A percentile compares a stretch with the other conserved stretches of the same genome.
phyloP scores from a whole-genome alignment of 352 stramenopile genomes.

The Phytopythium chamaehyphon region DNA sequence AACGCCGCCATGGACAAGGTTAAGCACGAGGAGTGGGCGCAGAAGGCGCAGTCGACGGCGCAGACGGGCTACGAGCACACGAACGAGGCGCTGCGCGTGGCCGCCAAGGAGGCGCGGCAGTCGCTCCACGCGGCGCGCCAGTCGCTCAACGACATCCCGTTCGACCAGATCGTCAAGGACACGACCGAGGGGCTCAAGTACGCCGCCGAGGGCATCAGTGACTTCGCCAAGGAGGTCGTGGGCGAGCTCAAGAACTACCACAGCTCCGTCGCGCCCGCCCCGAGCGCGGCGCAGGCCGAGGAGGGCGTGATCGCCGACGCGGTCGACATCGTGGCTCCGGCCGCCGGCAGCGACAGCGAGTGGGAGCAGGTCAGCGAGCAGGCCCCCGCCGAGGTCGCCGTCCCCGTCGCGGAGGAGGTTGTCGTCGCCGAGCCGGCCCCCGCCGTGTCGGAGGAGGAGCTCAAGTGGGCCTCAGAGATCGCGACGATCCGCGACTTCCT shows the following conservation, averaged over 20 bases:
- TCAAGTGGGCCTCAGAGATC: constrained; percentile 75
- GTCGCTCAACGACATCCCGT: constrained; percentile 76
- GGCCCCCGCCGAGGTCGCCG: constrained; percentile 17
- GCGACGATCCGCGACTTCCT: constrained; percentile 77
- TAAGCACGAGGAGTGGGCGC: constrained; percentile 71
- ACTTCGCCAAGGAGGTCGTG: constrained; percentile 75
- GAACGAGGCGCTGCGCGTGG: constrained; percentile 58
- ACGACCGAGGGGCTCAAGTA: constrained; percentile 77
- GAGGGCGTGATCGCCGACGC: constrained; percentile 15
- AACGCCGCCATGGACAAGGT: constrained; percentile 79
- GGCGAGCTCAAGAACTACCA: constrained; percentile 66
- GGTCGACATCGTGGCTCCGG: constrained; percentile 18
- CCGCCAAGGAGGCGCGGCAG: constrained; percentile 49
- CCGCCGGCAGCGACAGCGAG: constrained; percentile 44
- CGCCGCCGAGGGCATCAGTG: constrained; percentile 61
- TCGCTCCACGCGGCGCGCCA: constrained; percentile 44
- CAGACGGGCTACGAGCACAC: constrained; percentile 53
- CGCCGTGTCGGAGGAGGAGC: constrained; percentile 53
- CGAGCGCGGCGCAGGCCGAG: constrained; percentile 22
- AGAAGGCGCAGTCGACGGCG: constrained; percentile 39
- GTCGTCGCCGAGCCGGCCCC: constrained; percentile 36
- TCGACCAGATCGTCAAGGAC: constrained; percentile 79
- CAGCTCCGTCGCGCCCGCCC: constrained; percentile 19
- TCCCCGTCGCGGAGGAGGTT: constrained; percentile 21
- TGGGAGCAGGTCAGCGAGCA: constrained; percentile 64